Evolutionary conservation across 2,329 filamentous ascomycete species (phyloP), one percentile per base, ranked within the genome.

Genomic region (Diaporthe ampelina): DNA sequence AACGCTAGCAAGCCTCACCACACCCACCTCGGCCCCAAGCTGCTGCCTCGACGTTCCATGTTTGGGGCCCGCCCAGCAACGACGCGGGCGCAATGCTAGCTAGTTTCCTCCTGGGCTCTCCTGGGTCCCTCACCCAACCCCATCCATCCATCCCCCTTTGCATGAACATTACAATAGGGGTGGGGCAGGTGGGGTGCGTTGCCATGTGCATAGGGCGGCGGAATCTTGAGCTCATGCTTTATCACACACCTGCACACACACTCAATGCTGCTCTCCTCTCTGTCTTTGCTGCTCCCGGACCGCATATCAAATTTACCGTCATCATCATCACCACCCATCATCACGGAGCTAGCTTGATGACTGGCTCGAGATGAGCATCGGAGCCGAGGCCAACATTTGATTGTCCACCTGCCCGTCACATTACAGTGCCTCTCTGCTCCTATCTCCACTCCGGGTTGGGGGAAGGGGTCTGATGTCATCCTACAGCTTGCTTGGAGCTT

Each of bases 181-280:
- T 67, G 43, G 45, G 61, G 61, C 61, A 67, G 43, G 61, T 37
- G 29, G 61, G 43, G 61, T 65, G 26, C 3, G 26, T 32, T 32
- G 26, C 59, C 43, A 50, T 48, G 43, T 40, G 61, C 61, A 67
- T 67, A 67, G 61, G 61, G 61, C 45, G 61, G 61, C 61, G 61
- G 61, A 67, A 67, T 67, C 61, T 67, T 67, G 61, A 67, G 61
- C 61, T 67, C 61, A 67, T 67, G 61, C 61, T 52, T 67, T 50
- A 37, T 50, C 61, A 24, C 61, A 67, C 61, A 4, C 13, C 11
- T 4, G 37, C 37, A 40, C 37, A 40, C 37, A 13, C 37, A 13
- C 37, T 40, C 11, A 40, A 40, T 40, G 37, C 37, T 13, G 37
- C 37, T 13, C 37, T 40, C 37, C 61, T 40, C 24, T 37, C 21